phyloP scores from a whole-genome alignment of 1,284 basidiomycete species.

The Acaromyces ingoldii region DNA sequence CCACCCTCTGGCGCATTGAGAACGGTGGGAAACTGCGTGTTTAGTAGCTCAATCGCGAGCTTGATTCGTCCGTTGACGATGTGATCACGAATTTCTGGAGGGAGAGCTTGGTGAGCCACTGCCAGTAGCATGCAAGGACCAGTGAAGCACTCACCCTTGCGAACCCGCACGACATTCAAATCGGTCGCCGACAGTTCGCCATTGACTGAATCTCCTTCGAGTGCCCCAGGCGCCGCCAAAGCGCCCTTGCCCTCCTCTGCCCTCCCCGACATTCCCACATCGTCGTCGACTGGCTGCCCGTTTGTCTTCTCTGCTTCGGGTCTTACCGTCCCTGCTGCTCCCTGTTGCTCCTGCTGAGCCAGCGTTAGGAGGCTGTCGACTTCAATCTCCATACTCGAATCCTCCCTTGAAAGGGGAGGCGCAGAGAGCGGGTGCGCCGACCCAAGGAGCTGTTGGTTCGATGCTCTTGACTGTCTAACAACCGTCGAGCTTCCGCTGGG shows the following conservation, averaged over 20 bases:
- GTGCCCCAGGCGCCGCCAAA: too few relatives aligned
- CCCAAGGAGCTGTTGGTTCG: background rate
- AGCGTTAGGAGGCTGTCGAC: slow-evolving; percentile 31
- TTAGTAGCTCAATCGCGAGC: slow-evolving; percentile 63
- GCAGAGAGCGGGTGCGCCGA: slow-evolving; percentile 32
- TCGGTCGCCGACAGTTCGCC: slow-evolving; percentile 8
- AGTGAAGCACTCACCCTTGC: slow-evolving; percentile 10
- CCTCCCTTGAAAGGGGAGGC: slow-evolving; percentile 32
- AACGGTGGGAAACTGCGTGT: slow-evolving; percentile 52
- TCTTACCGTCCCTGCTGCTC: slow-evolving; percentile 15
- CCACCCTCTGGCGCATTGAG: too few relatives aligned
- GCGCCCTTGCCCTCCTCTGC: slow-evolving; percentile 13
- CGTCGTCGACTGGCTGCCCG: slow-evolving; percentile 11
- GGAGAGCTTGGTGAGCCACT: slow-evolving; percentile 1
- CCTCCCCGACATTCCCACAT: slow-evolving; percentile 16
- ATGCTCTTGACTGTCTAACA: too few relatives aligned
- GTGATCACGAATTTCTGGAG: slow-evolving; percentile 62
- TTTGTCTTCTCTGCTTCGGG: slow-evolving; percentile 7
- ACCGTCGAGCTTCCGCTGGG: too few relatives aligned
- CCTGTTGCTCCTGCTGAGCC: slow-evolving; percentile 7
- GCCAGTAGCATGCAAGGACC: background rate
- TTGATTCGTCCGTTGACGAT: slow-evolving; percentile 68
- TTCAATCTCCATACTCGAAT: slow-evolving; percentile 39
- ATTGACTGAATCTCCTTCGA: background rate
- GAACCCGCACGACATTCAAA: slow-evolving; percentile 5